A percentile compares a stretch with the other conserved stretches of the same genome.
phyloP scores from a whole-genome alignment of 768 basidiomycete genomes.

The Rhizopogon vesiculosus region DNA sequence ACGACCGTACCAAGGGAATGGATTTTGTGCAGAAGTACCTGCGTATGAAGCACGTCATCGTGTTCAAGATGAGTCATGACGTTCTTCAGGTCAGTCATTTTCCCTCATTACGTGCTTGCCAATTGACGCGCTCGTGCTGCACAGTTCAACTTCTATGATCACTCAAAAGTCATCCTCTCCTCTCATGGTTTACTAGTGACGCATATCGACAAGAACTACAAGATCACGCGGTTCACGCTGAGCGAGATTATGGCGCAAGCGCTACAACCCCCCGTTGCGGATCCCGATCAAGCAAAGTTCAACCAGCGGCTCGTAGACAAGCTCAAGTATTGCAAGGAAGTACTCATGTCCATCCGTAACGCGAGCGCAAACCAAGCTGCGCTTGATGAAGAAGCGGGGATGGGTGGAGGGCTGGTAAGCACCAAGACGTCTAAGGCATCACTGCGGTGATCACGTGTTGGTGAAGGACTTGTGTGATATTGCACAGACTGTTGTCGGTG shows the following conservation, averaged over 20 bases:
- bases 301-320: conserved; percentile 67
- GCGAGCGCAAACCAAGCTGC: conserved; percentile 41
- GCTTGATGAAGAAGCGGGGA: conserved; percentile 8
- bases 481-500: background rate
- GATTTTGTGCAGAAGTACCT: conserved; percentile 95
- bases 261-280: conserved; percentile 33
- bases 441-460: background rate
- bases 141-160: conserved; percentile 99
- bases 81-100: conserved; percentile 77
- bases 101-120: background rate
- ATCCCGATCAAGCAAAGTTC: conserved; percentile 56
- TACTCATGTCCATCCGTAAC: conserved; percentile 64
- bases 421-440: conserved; percentile 17
- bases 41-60: conserved; percentile 94
- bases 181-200: conserved; percentile 75
- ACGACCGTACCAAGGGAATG: conserved; percentile 72
- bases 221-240: conserved; percentile 68
- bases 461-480: background rate
- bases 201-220: conserved; percentile 88
- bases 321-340: conserved; percentile 84
- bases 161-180: conserved; percentile 90
- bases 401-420: conserved; percentile 3
- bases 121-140: background rate
- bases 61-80: conserved; percentile 95
- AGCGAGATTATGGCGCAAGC: conserved; percentile 63